Evolutionary conservation across 2,329 filamentous ascomycete species (phyloP), one percentile per base, ranked within the genome.

Genomic region (Boeremia exigua): DNA sequence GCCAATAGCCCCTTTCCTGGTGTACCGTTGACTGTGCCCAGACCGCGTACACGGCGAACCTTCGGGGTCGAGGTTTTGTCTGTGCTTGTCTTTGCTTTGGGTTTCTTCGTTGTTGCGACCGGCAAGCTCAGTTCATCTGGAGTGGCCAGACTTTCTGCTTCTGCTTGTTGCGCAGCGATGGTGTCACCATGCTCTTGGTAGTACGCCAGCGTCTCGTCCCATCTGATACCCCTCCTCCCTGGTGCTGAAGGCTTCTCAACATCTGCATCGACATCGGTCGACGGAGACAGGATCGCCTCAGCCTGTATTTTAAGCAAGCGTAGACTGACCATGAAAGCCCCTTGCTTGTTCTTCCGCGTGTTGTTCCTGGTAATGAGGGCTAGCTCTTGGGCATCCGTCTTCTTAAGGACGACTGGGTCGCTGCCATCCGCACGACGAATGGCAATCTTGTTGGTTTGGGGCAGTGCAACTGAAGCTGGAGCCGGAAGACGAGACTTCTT

Each of bases 281-380:
- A 54, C 1, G 65, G 62, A 9, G 62, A 58, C 14, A 48, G 48
- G 7, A 59, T 58, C 23, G 62, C 58, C 7, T 77, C 77, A 10
- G 66, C 66, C 9, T 69, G 67, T 9, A 82, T 68, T 52, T 78
- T 79, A 23, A 74, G 68, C 10, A 83, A 67, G 29, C 78, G 73
- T 8, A 78, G 60, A n/a, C 65, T 70, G 39, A 80, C 80, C 48
- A 77, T 66, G 23, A 81, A 60, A 14, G 77, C 73, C 23, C 76
- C 77, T 40, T 77, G 77, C 55, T 82, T 83, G 66, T 83, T 83
- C 65, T 79, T 79, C 36, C 77, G 73, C 8, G 81, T 83, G 61
- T 83, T 83, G 45, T 68, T 70, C 30, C 77, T 74, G 1, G 81
- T 83, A 14, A 77, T 49, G 10, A 76, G 65, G 10, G 79, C 74